Percentiles rank a stretch among this genome's conserved stretches.
These are phyloP conservation scores for Alternaria metachromatica DNA, from an alignment of 2,329 filamentous ascomycete species.

Conservation along the genomic window DNA sequence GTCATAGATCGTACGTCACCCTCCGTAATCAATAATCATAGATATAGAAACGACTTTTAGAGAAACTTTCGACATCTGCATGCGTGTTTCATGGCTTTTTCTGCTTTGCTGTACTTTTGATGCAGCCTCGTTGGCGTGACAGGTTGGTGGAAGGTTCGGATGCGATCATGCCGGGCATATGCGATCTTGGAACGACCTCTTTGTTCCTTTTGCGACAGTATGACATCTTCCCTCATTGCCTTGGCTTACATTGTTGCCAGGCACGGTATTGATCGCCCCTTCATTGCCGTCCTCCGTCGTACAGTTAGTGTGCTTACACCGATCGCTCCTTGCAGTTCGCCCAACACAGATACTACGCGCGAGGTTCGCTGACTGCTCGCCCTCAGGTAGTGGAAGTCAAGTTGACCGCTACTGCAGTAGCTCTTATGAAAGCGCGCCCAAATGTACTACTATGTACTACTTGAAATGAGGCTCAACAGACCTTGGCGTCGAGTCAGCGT, in stretches of 20 bases:
- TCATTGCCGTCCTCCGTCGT: not conserved
- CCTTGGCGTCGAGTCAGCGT: not conserved
- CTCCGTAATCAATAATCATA: not conserved
- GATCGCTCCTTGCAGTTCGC: not conserved
- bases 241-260: conserved; percentile 3
- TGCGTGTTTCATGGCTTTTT: not conserved
- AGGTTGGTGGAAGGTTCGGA: not conserved
- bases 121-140: not conserved
- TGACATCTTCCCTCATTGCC: not conserved
- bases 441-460: not conserved
- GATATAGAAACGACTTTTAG: not conserved
- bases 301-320: conserved; percentile 8
- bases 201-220: not conserved
- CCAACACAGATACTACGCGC: not conserved
- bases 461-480: not conserved
- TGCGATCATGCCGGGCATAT: not conserved
- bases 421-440: not conserved
- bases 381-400: not conserved
- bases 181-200: not conserved
- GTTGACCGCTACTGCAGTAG: not conserved
- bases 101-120: not conserved
- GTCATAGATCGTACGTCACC: not conserved
- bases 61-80: not conserved
- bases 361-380: not conserved
- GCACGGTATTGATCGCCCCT: conserved; percentile 1